Evolutionary conservation across 2,329 filamentous ascomycete species (phyloP).

Genomic region (Hypoxylon sp.): DNA sequence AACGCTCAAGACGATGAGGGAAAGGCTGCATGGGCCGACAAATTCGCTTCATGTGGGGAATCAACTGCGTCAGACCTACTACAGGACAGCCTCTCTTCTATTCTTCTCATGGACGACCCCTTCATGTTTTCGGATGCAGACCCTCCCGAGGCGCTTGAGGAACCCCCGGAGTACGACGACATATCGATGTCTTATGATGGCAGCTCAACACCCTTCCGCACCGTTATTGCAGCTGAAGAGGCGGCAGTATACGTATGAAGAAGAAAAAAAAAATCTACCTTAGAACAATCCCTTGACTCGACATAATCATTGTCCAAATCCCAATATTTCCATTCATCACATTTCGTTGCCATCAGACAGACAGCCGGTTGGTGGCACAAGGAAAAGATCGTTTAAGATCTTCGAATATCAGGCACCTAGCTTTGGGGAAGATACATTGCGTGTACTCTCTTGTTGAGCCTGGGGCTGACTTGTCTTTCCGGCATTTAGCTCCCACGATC

Average conservation of each 20-base stretch:
- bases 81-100: conserved; percentile 44
- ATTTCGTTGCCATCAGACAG: conserved; percentile 25
- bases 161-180: conserved; percentile 46
- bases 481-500: conserved; percentile 86
- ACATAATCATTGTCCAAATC: neutral
- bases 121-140: conserved; percentile 47
- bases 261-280: neutral
- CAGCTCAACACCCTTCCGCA: neutral
- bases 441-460: conserved; percentile 49
- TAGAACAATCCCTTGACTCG: neutral
- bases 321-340: neutral
- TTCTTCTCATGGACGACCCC: conserved; percentile 42
- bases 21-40: conserved; percentile 40
- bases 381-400: conserved; percentile 13
- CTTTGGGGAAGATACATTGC: conserved; percentile 48
- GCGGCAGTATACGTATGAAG: neutral
- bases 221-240: neutral
- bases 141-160: conserved; percentile 51
- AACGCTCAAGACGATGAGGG: conserved; percentile 44
- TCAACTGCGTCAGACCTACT: conserved; percentile 28
- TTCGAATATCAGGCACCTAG: conserved; percentile 43
- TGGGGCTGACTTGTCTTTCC: conserved; percentile 58
- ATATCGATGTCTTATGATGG: conserved; percentile 27
- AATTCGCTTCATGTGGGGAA: conserved; percentile 44
- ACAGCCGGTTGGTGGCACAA: conserved; percentile 22